Conservation (phyloP, 345 rosid species). For the Eucalyptus cladocalyx region DNA sequence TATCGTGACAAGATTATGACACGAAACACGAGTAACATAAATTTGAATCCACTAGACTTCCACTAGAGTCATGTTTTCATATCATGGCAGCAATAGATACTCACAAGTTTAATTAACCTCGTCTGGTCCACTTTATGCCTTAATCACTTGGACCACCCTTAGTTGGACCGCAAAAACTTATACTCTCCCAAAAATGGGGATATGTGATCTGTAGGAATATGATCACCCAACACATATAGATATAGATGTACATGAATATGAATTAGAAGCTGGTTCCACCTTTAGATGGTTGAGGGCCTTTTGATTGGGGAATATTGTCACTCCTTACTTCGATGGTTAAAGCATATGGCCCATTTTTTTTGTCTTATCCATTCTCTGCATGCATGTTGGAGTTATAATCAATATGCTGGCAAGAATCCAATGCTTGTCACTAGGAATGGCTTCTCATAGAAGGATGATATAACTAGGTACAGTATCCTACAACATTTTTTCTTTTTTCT, state of each 20-base stretch:
- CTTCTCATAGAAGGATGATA: slow-evolving; percentile 8
- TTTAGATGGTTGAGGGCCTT: background rate
- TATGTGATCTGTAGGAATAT: background rate
- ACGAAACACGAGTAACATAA: background rate
- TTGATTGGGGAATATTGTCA: slow-evolving; percentile 8
- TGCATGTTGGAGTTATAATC: background rate
- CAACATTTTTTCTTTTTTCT: background rate
- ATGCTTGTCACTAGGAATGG: slow-evolving; percentile 9
- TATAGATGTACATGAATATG: background rate
- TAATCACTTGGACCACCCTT: slow-evolving; percentile 14
- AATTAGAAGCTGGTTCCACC: background rate
- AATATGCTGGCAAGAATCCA: slow-evolving; percentile 13
- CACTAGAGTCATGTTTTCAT: background rate
- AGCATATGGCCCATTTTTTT: slow-evolving; percentile 15
- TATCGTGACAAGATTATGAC: background rate
- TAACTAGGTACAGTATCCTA: background rate
- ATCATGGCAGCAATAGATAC: too few relatives aligned
- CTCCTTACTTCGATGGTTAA: background rate
- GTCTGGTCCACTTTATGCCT: slow-evolving; percentile 24
- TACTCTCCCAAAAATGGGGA: background rate
- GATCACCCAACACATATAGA: background rate
- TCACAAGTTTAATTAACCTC: background rate
- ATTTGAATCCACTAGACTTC: background rate
- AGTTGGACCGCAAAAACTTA: slow-evolving; percentile 4
- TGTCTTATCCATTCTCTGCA: slow-evolving; percentile 19